A percentile compares a stretch with the other conserved stretches of the same genome.
These are phyloP conservation scores for Cutaneotrichosporon spelunceum DNA, from an alignment of 1,284 basidiomycete genomes.

Conservation along the genomic window DNA sequence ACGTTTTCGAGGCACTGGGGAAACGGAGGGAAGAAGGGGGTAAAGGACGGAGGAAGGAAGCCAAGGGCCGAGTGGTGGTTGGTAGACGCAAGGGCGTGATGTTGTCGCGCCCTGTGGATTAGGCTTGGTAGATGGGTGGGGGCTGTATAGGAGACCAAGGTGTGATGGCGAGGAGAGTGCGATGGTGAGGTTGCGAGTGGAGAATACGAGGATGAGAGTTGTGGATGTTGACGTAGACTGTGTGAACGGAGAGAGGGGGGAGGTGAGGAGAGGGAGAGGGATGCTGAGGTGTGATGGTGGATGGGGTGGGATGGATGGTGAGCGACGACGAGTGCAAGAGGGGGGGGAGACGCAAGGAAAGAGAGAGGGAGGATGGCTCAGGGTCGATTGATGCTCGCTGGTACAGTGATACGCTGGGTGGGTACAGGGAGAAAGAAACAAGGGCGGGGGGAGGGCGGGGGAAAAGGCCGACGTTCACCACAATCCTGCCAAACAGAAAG, in stretches of 20 bases:
- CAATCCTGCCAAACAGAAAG: not conserved
- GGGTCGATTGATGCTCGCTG: not conserved
- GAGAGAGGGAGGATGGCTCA: not conserved
- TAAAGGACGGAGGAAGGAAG: not conserved
- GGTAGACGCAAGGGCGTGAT: not conserved
- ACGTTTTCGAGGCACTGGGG: slow-evolving; percentile 5
- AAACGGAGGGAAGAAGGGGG: not conserved
- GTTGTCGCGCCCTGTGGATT: not conserved
- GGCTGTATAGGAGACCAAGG: too few relatives aligned
- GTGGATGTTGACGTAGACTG: too few relatives aligned
- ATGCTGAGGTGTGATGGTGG: not conserved
- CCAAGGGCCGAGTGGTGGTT: not conserved
- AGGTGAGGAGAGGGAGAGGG: not conserved
- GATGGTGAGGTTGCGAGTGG: not conserved
- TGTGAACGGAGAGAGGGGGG: not conserved
- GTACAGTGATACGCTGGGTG: not conserved
- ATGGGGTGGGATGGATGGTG: not conserved
- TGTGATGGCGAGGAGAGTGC: not conserved
- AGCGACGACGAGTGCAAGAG: not conserved
- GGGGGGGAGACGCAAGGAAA: too few relatives aligned
- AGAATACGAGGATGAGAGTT: too few relatives aligned
- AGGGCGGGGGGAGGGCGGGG: not conserved
- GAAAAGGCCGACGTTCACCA: not conserved
- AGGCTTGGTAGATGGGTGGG: not conserved
- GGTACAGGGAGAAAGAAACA: not conserved